These are phyloP conservation scores for Thecaphora thlaspeos DNA, from an alignment of 1,284 basidiomycete species.

Conservation along the genomic window DNA sequence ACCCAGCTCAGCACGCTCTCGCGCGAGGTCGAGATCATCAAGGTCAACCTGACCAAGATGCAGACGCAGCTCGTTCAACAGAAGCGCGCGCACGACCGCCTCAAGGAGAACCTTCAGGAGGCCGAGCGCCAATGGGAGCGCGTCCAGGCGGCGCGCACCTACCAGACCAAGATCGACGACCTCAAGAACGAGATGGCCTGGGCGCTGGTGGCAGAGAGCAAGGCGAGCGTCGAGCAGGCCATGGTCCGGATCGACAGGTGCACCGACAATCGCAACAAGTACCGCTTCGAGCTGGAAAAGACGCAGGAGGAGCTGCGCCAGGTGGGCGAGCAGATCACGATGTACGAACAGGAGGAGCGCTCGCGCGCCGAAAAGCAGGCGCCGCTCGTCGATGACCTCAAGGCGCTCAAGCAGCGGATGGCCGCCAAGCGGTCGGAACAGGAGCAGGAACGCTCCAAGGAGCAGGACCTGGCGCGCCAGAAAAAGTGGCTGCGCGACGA, in stretches of 20 bases:
- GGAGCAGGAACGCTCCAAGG: constrained; percentile 7
- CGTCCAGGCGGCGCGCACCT: constrained; percentile 71
- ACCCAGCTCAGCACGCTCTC: constrained; percentile 86
- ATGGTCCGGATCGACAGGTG: constrained; percentile 28
- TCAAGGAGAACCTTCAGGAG: constrained; percentile 66
- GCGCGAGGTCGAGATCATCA: constrained; percentile 78
- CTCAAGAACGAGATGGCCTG: constrained; percentile 82
- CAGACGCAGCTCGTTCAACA: constrained; percentile 46
- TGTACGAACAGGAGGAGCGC: constrained; percentile 44
- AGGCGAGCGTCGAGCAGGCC: constrained; percentile 13
- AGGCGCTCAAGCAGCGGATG: constrained; percentile 7
- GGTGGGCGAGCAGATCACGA: constrained; percentile 22
- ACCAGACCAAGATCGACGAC: constrained; percentile 68
- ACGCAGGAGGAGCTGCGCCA: constrained; percentile 16
- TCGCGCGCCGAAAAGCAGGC: constrained; percentile 10
- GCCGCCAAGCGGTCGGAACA: constrained; percentile 1
- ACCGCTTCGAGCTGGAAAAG: constrained; percentile 19
- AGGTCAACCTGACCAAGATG: constrained; percentile 55
- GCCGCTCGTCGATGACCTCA: constrained; percentile 33
- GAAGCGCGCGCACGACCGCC: constrained; percentile 71
- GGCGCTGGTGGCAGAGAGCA: constrained; percentile 76
- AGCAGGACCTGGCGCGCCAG: constrained; percentile 61
- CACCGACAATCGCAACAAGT: constrained; percentile 23
- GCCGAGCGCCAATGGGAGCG: constrained; percentile 69
- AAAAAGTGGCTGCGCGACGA: constrained; percentile 31